A percentile compares a stretch with the other conserved stretches of the same genome.
These are phyloP conservation scores for Aspergillus clavatus DNA, from an alignment of 2,329 filamentous ascomycete genomes.

Conservation along the genomic window DNA sequence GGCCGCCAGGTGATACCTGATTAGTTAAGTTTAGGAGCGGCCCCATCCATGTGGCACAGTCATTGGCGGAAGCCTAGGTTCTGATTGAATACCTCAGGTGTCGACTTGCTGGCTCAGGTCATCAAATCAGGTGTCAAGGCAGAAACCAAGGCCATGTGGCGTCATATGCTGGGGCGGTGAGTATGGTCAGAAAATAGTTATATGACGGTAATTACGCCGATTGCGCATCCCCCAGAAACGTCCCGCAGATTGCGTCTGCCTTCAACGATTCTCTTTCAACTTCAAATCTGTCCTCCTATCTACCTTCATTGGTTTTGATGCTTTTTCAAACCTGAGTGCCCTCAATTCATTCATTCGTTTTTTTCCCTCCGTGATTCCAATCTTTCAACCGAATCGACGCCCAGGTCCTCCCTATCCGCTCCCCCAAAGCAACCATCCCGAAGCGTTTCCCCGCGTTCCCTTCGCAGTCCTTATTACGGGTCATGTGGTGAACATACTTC, in stretches of 20 bases:
- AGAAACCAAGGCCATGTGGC: constrained; percentile 21
- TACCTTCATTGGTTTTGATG: not conserved
- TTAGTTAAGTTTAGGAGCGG: constrained; percentile 2
- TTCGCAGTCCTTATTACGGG: constrained; percentile 3
- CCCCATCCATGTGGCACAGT: not conserved
- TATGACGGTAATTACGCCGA: constrained; percentile 6
- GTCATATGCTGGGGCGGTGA: constrained; percentile 36
- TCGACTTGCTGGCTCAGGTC: not conserved
- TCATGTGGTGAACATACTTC: constrained; percentile 25
- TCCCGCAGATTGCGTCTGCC: constrained; percentile 3
- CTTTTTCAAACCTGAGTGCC: too few relatives aligned
- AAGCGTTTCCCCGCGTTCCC: constrained; percentile 1
- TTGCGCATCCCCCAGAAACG: constrained; percentile 11
- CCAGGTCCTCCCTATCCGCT: not conserved
- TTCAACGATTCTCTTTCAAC: not conserved
- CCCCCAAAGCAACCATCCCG: not conserved
- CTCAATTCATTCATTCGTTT: not conserved
- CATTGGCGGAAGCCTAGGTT: not conserved
- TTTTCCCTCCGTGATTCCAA: not conserved
- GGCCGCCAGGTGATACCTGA: not conserved
- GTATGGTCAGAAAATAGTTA: constrained; percentile 11
- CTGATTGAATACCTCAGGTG: not conserved
- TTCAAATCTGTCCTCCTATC: not conserved
- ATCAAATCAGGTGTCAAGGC: constrained; percentile 6
- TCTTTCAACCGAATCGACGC: not conserved